Conservation (phyloP, 1,284 basidiomycete species). For the Ustilago nuda region DNA sequence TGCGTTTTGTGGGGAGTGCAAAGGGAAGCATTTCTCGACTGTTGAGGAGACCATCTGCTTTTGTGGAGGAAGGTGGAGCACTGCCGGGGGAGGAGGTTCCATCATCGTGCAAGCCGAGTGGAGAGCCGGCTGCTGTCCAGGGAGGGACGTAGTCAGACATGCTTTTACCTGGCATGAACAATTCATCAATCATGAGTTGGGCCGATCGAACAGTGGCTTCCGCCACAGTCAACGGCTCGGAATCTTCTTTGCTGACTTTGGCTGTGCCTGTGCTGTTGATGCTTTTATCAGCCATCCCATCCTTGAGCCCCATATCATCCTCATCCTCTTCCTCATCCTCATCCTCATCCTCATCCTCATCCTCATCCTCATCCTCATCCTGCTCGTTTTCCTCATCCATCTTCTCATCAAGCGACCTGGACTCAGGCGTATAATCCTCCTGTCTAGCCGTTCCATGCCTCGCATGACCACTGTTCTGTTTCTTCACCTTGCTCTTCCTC, state of each 20-base stretch:
- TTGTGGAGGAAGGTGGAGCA: slow-evolving; percentile 33
- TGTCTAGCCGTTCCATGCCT: slow-evolving; percentile 58
- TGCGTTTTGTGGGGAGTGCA: slow-evolving; percentile 81
- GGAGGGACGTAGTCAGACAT: slow-evolving; percentile 62
- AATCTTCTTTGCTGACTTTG: slow-evolving; percentile 5
- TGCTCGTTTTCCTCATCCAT: slow-evolving; percentile 4
- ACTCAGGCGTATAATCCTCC: slow-evolving; percentile 33
- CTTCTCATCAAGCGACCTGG: slow-evolving; percentile 21
- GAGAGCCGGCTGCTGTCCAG: slow-evolving; percentile 50
- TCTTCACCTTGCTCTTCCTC: slow-evolving; percentile 36
- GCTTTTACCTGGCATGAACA: slow-evolving; percentile 55
- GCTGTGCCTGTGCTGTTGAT: slow-evolving; percentile 47
- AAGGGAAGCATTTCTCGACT: slow-evolving; percentile 92
- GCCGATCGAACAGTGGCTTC: slow-evolving; percentile 42
- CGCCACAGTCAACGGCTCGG: slow-evolving; percentile 38
- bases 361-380: slow-evolving; percentile 18
- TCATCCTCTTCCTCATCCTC: slow-evolving; percentile 22
- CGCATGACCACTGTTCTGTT: slow-evolving; percentile 35
- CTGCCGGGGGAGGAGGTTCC: slow-evolving; percentile 3
- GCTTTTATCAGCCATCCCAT: slow-evolving; percentile 25
- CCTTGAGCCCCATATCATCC: slow-evolving; percentile 5
- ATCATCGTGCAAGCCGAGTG: slow-evolving; percentile 43
- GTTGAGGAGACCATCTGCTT: slow-evolving; percentile 73
- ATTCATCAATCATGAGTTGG: slow-evolving; percentile 53
- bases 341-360: slow-evolving; percentile 15